Evolutionary conservation across 2,329 filamentous ascomycete species (phyloP).

Genomic region (Clonostachys chloroleuca): DNA sequence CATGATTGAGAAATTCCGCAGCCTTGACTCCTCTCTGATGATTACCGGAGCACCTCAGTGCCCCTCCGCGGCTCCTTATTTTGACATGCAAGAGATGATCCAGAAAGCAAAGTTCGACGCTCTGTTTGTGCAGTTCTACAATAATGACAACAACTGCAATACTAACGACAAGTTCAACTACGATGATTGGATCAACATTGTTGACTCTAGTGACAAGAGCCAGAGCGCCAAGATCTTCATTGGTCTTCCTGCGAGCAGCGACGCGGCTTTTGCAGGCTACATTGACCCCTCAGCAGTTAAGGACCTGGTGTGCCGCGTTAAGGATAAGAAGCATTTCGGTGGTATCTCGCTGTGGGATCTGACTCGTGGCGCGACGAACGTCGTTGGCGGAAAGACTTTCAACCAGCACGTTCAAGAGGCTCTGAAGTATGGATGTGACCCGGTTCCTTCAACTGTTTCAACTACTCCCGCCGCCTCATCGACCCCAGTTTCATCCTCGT

Average conservation of each 20-base stretch:
- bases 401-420: conserved; percentile 28
- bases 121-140: conserved; percentile 32
- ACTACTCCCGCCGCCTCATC: not conserved
- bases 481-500: not conserved
- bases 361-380: conserved; percentile 22
- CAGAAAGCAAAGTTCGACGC: conserved; percentile 32
- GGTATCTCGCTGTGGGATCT: conserved; percentile 43
- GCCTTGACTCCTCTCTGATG: conserved; percentile 19
- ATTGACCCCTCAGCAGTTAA: conserved; percentile 22
- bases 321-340: conserved; percentile 30
- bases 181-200: conserved; percentile 29
- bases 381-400: conserved; percentile 24
- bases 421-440: conserved; percentile 27
- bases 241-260: conserved; percentile 29
- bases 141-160: conserved; percentile 36
- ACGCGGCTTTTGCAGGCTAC: conserved; percentile 23
- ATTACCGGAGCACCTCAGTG: conserved; percentile 43
- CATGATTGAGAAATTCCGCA: conserved; percentile 28
- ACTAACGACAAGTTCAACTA: conserved; percentile 34
- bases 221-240: conserved; percentile 37
- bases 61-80: conserved; percentile 16
- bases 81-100: conserved; percentile 29
- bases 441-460: conserved; percentile 12
- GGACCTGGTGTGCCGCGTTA: conserved; percentile 30
- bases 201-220: conserved; percentile 25